Base-by-base conservation (phyloP, 306 rosid genomes). In the Clitoria ternatea region DNA sequence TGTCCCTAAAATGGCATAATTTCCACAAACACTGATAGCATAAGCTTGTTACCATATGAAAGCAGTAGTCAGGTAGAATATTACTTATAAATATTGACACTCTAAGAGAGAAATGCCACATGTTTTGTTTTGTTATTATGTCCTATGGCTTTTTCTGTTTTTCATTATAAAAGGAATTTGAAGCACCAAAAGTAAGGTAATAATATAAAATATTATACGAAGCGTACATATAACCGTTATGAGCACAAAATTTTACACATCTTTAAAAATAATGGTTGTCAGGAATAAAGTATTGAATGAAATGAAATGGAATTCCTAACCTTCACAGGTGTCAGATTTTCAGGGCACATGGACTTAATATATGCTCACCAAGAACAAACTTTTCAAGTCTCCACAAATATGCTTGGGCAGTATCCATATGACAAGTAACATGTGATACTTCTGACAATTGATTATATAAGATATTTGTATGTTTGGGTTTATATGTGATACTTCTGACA, bases 371-470 rank as follows among this genome's bases (percentile, higher is more conserved):
- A 30, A 94, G 92, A 72, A 94, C 97, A 83, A 90, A 94, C 78
- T 90, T 91, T 80, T 94, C 96, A 75, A 94, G 98, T 83, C 91
- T 86, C 98, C 98, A 94, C 37, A 90, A 88, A 83, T 90, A 94
- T 54, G 97, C 98, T 70, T 81, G 92, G 33, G 88, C 77, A 60
- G 96, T 86, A 83, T 91, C 97, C 89, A 85, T 81, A 74, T 94
- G 98, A 79, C 98, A 94, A 45, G 98, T 94, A 80, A 94, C 96
- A 78, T 63, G 72, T 44, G 39, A 74, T 32, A n/a, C n/a, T n/a
- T n/a, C n/a, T n/a, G n/a, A n/a, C n/a, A n/a, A n/a, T n/a, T n/a
- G n/a, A n/a, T n/a, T n/a, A n/a, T n/a, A n/a, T n/a, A n/a, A n/a
- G n/a, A n/a, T n/a, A n/a, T n/a, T n/a, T n/a, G n/a, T n/a, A n/a